These are phyloP conservation scores for Trichoderma sp. DNA, from an alignment of 2,329 filamentous ascomycete genomes.

Conservation along the genomic window DNA sequence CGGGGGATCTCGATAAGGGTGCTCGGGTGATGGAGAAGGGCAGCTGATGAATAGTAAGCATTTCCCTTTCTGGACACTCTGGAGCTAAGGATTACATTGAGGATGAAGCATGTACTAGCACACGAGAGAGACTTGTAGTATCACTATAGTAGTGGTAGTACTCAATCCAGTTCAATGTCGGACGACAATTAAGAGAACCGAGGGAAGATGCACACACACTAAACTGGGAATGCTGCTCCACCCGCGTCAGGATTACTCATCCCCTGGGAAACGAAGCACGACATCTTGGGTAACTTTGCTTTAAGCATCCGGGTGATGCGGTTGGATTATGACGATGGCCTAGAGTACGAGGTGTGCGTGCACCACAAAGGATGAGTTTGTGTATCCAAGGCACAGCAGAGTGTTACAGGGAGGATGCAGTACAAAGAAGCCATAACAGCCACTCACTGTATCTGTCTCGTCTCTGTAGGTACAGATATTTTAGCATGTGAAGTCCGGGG, in stretches of 20 bases:
- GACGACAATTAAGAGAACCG: neutral
- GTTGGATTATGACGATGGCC: neutral
- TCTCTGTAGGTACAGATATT: neutral
- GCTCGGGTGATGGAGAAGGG: neutral
- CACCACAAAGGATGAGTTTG: neutral
- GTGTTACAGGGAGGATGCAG: neutral
- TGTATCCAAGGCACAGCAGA: neutral
- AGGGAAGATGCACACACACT: neutral
- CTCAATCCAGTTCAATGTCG: neutral
- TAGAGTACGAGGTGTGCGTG: neutral
- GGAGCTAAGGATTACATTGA: neutral
- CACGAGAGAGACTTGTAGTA: neutral
- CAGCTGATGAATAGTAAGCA: neutral
- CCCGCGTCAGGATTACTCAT: neutral
- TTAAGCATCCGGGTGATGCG: neutral
- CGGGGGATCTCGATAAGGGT: neutral
- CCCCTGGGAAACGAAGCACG: neutral
- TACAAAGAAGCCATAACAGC: neutral
- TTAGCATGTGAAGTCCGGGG: neutral
- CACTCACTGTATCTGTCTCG: neutral
- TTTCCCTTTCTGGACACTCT: neutral
- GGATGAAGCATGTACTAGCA: neutral
- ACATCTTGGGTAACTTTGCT: neutral
- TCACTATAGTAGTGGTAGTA: neutral
- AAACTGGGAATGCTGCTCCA: neutral